Evolutionary conservation across 345 rosid genomes (phyloP).

Genomic region (Eucalyptus dawsonii): DNA sequence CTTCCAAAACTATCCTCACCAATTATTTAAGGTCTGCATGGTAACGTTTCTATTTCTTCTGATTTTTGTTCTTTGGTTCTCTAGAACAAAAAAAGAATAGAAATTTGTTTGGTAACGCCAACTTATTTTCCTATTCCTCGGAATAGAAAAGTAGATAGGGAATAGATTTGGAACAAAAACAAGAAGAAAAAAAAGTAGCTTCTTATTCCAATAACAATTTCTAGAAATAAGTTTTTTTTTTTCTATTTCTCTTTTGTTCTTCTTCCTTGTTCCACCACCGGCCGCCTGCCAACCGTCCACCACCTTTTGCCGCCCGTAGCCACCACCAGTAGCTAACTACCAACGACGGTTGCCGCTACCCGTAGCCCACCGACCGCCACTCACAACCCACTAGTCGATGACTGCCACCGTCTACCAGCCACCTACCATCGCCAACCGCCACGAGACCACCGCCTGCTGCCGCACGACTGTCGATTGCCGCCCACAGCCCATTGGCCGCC

Average conservation of each 20-base stretch:
- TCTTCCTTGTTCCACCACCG: fast-evolving
- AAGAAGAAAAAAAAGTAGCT: too few species aligned
- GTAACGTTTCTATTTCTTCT: fast-evolving
- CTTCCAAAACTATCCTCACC: too few species aligned
- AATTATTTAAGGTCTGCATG: too few species aligned
- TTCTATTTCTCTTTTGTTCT: too few species aligned
- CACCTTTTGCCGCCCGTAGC: fast-evolving
- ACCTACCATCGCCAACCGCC: fast-evolving
- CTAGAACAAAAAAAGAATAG: fast-evolving
- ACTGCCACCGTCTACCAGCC: fast-evolving
- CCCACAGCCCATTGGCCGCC: fast-evolving
- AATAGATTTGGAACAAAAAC: fast-evolving
- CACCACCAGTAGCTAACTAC: fast-evolving
- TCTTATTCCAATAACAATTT: fast-evolving
- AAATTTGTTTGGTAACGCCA: fast-evolving
- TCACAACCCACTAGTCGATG: fast-evolving
- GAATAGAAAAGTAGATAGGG: fast-evolving
- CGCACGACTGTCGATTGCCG: too few species aligned
- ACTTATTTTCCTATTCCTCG: fast-evolving
- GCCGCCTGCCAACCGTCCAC: fast-evolving
- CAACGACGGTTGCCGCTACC: fast-evolving
- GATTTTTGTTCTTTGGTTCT: fast-evolving
- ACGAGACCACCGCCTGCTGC: too few species aligned
- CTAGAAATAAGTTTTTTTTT: too few species aligned
- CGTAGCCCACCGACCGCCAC: fast-evolving